Percentiles rank a stretch among this genome's conserved stretches.
phyloP scores from a whole-genome alignment of 2,329 filamentous ascomycete species.

The Celoporthe dispersa region DNA sequence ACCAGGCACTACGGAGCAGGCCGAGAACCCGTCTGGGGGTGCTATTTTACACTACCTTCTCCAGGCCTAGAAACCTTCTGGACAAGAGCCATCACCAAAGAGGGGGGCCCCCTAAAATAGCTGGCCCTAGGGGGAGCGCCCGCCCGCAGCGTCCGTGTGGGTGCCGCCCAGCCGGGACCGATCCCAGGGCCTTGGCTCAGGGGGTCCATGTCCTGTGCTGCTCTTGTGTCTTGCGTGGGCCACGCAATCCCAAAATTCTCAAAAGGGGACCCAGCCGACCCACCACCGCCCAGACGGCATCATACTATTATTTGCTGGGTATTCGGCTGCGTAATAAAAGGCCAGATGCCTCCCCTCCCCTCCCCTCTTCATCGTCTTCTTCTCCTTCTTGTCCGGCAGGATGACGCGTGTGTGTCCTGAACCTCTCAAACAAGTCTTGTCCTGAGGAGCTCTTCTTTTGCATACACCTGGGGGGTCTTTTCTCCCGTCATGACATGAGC shows the following conservation, averaged over 20 bases:
- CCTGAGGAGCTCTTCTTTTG: too few species aligned
- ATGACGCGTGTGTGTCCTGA: background rate
- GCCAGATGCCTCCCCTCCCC: background rate
- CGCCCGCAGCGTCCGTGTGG: too few species aligned
- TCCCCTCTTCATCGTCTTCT: background rate
- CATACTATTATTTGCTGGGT: background rate
- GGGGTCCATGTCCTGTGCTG: too few species aligned
- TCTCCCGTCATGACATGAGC: background rate
- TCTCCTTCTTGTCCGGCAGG: background rate
- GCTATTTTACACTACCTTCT: too few species aligned
- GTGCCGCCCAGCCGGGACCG: too few species aligned
- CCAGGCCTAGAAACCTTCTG: too few species aligned
- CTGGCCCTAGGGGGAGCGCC: too few species aligned
- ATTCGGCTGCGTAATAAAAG: background rate
- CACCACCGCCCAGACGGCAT: background rate
- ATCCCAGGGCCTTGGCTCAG: background rate
- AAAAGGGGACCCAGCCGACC: background rate
- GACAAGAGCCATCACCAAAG: too few species aligned
- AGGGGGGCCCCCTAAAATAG: background rate
- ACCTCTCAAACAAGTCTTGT: too few species aligned
- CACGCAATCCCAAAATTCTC: background rate
- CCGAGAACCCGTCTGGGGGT: too few species aligned
- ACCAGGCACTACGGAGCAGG: too few species aligned
- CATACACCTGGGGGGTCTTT: background rate
- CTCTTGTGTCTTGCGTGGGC: too few species aligned